A percentile compares a stretch with the other conserved stretches of the same genome.
Evolutionary conservation across 176 grass and related monocot genomes (phyloP).

Genomic region (Aegilops speltoides): DNA sequence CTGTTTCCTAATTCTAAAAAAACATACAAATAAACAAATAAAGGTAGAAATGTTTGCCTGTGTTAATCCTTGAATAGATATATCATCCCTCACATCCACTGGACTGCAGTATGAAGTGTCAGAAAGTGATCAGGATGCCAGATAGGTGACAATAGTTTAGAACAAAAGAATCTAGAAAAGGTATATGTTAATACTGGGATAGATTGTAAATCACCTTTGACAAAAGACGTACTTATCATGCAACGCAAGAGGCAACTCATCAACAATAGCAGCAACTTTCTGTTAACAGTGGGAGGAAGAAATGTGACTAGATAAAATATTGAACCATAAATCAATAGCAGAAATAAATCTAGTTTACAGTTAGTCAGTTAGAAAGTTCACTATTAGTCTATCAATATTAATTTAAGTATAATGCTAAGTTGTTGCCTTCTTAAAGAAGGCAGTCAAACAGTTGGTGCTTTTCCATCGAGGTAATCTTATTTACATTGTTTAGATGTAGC

Average conservation of each 20-base stretch:
- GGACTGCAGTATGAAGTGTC: constrained; percentile 60
- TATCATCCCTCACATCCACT: constrained; percentile 83
- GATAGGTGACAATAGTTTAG: background rate
- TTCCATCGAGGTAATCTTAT: constrained; percentile 14
- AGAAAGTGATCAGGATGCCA: constrained; percentile 8
- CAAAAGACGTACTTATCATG: constrained; percentile 97
- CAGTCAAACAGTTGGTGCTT: background rate
- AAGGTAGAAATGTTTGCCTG: constrained; percentile 54
- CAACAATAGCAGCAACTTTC: constrained; percentile 92
- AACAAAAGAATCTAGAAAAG: background rate
- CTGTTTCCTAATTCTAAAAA: constrained; percentile 22
- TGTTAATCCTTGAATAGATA: constrained; percentile 79
- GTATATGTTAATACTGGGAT: background rate
- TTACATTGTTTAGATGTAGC: background rate
- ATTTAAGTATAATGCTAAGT: background rate
- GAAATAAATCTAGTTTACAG: background rate
- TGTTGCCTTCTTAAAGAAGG: background rate
- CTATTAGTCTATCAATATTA: background rate
- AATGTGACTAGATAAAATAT: constrained; percentile 22
- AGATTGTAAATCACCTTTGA: constrained; percentile 54
- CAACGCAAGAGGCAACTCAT: constrained; percentile 73
- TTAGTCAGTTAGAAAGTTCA: background rate
- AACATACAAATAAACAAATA: constrained; percentile 13
- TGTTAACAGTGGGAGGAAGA: constrained; percentile 40
- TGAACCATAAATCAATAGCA: background rate